A percentile compares a stretch with the other conserved stretches of the same genome.
phyloP scores from a whole-genome alignment of 805 yeast species.

The Candida coquimbonensis region DNA sequence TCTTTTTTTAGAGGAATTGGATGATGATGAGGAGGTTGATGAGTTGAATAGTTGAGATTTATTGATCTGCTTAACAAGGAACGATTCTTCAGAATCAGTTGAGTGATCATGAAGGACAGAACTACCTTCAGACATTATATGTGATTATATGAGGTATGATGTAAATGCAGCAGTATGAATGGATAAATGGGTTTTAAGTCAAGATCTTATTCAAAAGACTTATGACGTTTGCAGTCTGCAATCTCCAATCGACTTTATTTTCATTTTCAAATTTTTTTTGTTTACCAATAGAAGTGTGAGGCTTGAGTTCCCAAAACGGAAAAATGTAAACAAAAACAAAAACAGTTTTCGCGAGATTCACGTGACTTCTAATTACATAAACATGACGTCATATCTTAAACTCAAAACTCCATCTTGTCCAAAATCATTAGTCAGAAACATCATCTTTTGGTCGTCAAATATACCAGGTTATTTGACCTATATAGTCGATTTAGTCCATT shows the following conservation, averaged over 20 bases:
- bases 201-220: too few relatives aligned
- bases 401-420: too few relatives aligned
- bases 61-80: conserved; percentile 21
- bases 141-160: neutral
- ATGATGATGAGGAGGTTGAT: conserved; percentile 7
- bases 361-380: too few relatives aligned
- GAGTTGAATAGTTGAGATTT: conserved; percentile 20
- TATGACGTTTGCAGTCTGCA: too few relatives aligned
- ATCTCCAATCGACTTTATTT: too few relatives aligned
- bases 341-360: too few relatives aligned
- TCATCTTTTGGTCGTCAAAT: too few relatives aligned
- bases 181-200: neutral
- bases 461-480: too few relatives aligned
- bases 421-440: too few relatives aligned
- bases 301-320: neutral
- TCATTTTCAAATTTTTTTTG: neutral
- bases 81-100: conserved; percentile 25
- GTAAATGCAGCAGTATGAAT: neutral
- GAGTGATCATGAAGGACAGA: conserved; percentile 11
- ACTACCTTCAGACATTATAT: neutral
- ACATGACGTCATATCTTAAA: too few relatives aligned
- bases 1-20: conserved; percentile 9
- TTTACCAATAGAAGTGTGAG: too few relatives aligned
- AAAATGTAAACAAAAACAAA: neutral
- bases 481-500: too few relatives aligned